Evolutionary conservation across 805 yeast species (phyloP).

Genomic region (Saccharomycopsis javanensis): DNA sequence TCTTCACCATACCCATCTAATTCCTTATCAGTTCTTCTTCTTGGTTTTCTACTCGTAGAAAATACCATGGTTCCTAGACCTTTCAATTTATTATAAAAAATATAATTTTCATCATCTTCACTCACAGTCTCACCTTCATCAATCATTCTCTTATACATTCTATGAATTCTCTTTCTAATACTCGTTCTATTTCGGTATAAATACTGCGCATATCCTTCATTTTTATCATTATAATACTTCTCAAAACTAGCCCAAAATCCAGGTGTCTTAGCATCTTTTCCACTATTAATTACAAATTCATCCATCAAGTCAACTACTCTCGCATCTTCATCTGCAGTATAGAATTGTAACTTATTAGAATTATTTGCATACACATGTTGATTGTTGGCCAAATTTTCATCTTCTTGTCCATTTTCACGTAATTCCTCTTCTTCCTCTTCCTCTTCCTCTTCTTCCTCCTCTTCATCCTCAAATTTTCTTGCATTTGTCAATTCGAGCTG

Average conservation of each 20-base stretch:
- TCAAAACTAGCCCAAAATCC: conserved; percentile 16
- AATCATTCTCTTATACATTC: conserved; percentile 12
- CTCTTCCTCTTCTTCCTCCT: neutral
- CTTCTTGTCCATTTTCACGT: neutral
- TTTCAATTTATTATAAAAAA: conserved; percentile 4
- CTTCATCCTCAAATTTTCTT: neutral
- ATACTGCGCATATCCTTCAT: neutral
- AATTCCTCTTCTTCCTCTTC: neutral
- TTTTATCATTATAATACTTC: conserved; percentile 9
- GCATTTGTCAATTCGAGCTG: neutral
- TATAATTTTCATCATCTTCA: conserved; percentile 5
- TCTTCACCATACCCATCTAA: neutral
- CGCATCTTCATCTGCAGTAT: conserved; percentile 11
- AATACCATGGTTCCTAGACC: conserved; percentile 8
- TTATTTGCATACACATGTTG: neutral
- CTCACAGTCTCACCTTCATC: conserved; percentile 3
- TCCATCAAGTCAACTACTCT: conserved; percentile 7
- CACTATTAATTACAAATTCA: neutral
- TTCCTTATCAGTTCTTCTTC: neutral
- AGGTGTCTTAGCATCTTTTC: conserved; percentile 8
- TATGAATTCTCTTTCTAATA: conserved; percentile 12
- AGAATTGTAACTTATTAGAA: conserved; percentile 9
- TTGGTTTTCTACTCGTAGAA: conserved; percentile 1
- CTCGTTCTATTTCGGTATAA: conserved; percentile 10
- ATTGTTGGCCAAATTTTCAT: neutral